Conservation (phyloP, 2,329 filamentous ascomycete species). For the Metarhizium guizhouense region DNA sequence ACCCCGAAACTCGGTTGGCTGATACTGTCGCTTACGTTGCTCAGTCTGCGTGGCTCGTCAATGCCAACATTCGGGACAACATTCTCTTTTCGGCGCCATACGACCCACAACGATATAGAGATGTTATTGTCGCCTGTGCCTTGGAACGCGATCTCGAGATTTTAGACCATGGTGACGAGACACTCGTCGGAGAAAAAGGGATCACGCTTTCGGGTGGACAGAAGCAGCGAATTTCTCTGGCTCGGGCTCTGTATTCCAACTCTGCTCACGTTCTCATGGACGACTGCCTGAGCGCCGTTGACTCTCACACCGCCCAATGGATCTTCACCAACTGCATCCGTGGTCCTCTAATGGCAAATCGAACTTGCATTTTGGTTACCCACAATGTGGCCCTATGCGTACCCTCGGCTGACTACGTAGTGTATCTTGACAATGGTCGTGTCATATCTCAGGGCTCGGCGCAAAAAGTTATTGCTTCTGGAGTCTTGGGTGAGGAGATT, state of each 20-base stretch:
- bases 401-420: conserved; percentile 69
- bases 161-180: conserved; percentile 85
- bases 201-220: conserved; percentile 95
- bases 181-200: conserved; percentile 91
- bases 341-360: conserved; percentile 76
- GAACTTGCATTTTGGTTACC: conserved; percentile 91
- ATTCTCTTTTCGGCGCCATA: conserved; percentile 81
- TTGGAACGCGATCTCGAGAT: conserved; percentile 87
- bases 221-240: conserved; percentile 93
- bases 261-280: conserved; percentile 86
- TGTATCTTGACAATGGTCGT: conserved; percentile 81
- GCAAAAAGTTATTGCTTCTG: conserved; percentile 72
- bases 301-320: conserved; percentile 96
- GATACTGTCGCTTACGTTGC: conserved; percentile 95
- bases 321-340: conserved; percentile 91
- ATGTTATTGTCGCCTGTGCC: conserved; percentile 85
- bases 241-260: conserved; percentile 94
- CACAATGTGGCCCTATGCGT: conserved; percentile 89
- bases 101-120: conserved; percentile 73
- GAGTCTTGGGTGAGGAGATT: conserved; percentile 79
- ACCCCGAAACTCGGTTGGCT: conserved; percentile 77
- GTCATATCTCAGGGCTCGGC: conserved; percentile 69
- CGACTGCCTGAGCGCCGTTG: conserved; percentile 91
- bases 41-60: conserved; percentile 94
- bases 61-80: conserved; percentile 91